These are phyloP conservation scores for Sclerotinia borealis DNA, from an alignment of 2,329 filamentous ascomycete species.

Conservation along the genomic window DNA sequence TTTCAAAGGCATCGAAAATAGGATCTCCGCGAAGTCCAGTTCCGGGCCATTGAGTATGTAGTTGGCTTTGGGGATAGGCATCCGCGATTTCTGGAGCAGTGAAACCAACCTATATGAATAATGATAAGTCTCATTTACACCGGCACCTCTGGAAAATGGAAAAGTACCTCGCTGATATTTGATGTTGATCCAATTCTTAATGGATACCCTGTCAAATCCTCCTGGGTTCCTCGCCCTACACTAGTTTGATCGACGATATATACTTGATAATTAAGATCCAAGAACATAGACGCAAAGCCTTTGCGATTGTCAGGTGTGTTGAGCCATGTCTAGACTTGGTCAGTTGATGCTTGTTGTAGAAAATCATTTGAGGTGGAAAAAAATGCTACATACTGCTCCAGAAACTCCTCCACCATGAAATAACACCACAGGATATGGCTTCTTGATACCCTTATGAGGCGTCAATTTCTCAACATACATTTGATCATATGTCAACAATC, in stretches of 20 bases:
- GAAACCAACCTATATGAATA: not conserved
- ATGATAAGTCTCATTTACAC: not conserved
- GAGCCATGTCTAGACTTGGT: slow-evolving; percentile 33
- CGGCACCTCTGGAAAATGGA: not conserved
- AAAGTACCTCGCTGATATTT: slow-evolving; percentile 13
- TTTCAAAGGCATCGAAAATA: slow-evolving; percentile 30
- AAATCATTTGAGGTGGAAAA: not conserved
- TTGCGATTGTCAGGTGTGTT: slow-evolving; percentile 41
- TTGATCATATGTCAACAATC: slow-evolving; percentile 33
- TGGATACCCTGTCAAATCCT: slow-evolving; percentile 22
- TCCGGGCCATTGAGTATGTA: slow-evolving; percentile 37
- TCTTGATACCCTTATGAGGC: slow-evolving; percentile 23
- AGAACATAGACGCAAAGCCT: slow-evolving; percentile 42
- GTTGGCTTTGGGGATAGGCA: slow-evolving; percentile 18
- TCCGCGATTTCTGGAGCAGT: slow-evolving; percentile 2
- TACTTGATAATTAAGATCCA: slow-evolving; percentile 38
- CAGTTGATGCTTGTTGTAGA: not conserved
- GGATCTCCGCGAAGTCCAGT: slow-evolving; percentile 32
- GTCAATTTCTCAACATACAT: slow-evolving; percentile 47
- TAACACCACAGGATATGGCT: slow-evolving; percentile 17
- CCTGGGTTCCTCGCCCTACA: slow-evolving; percentile 18
- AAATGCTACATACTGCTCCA: slow-evolving; percentile 14
- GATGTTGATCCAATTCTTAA: slow-evolving; percentile 20
- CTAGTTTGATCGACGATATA: slow-evolving; percentile 34
- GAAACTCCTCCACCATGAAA: slow-evolving; percentile 18